Evolutionary conservation across 2,329 filamentous ascomycete species (phyloP).

Genomic region (Juglanconis juglandina): DNA sequence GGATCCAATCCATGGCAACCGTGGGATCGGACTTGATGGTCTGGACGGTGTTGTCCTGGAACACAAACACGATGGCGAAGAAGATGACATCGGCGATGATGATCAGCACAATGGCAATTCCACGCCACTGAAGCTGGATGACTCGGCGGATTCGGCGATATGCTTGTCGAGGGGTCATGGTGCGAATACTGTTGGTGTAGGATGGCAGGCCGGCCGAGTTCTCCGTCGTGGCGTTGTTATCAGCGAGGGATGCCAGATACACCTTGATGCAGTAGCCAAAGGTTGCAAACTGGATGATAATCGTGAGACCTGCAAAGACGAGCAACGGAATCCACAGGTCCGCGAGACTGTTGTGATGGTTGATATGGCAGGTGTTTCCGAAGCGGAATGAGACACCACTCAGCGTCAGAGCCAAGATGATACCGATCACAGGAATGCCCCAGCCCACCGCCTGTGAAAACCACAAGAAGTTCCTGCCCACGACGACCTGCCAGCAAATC

Average conservation of each 20-base stretch:
- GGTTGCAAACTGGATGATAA: conserved; percentile 79
- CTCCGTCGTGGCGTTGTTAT: conserved; percentile 67
- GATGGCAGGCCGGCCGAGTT: conserved; percentile 66
- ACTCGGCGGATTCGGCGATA: conserved; percentile 84
- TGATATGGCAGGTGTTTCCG: conserved; percentile 88
- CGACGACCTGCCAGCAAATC: conserved; percentile 94
- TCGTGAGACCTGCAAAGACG: conserved; percentile 70
- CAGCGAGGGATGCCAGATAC: conserved; percentile 79
- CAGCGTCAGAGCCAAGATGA: conserved; percentile 72
- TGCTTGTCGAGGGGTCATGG: conserved; percentile 78
- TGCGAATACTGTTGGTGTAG: conserved; percentile 71
- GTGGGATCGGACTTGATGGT: conserved; percentile 51
- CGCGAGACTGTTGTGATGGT: conserved; percentile 76
- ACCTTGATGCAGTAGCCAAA: conserved; percentile 93
- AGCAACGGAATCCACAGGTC: conserved; percentile 90
- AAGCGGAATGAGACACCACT: conserved; percentile 95
- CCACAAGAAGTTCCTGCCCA: conserved; percentile 88
- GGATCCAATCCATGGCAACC: conserved; percentile 63
- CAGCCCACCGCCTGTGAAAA: conserved; percentile 76
- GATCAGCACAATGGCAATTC: conserved; percentile 83
- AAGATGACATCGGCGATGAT: conserved; percentile 91
- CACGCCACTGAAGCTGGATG: conserved; percentile 89
- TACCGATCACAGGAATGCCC: conserved; percentile 74
- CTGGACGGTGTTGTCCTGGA: conserved; percentile 71
- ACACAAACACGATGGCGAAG: conserved; percentile 88